Percentiles rank a stretch among this genome's conserved stretches.
phyloP scores from a whole-genome alignment of 2,329 filamentous ascomycete species.

The Monilinia fructigena region DNA sequence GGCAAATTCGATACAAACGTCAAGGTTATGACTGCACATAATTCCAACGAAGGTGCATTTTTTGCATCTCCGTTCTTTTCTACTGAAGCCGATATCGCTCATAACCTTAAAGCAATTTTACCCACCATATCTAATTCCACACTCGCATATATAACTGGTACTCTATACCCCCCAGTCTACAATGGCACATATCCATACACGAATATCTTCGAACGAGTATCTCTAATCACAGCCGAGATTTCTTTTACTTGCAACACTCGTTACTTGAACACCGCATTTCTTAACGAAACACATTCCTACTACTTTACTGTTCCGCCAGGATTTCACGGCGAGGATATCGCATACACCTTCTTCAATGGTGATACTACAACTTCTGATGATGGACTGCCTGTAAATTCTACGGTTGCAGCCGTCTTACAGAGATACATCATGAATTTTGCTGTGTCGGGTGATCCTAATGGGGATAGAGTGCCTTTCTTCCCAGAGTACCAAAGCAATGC shows the following conservation, averaged over 20 bases:
- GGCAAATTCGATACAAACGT: slow-evolving; percentile 48
- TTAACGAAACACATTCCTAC: slow-evolving; percentile 51
- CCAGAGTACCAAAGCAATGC: slow-evolving; percentile 30
- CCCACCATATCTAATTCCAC: slow-evolving; percentile 29
- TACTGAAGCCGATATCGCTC: slow-evolving; percentile 25
- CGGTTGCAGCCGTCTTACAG: slow-evolving; percentile 41
- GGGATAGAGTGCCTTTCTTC: slow-evolving; percentile 29
- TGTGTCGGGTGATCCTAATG: slow-evolving; percentile 39
- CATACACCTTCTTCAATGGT: slow-evolving; percentile 53
- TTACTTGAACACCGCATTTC: slow-evolving; percentile 48
- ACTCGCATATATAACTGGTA: slow-evolving; percentile 43
- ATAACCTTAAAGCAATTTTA: slow-evolving; percentile 25
- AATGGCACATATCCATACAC: slow-evolving; percentile 47
- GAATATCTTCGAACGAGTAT: slow-evolving; percentile 45
- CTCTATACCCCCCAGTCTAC: slow-evolving; percentile 51
- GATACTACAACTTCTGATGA: slow-evolving; percentile 33
- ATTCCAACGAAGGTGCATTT: slow-evolving; percentile 43
- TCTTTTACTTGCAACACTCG: slow-evolving; percentile 53
- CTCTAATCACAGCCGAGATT: slow-evolving; percentile 46
- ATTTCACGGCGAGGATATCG: slow-evolving; percentile 52
- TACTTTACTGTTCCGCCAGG: slow-evolving; percentile 53
- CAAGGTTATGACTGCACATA: slow-evolving; percentile 48
- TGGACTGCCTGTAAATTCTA: slow-evolving; percentile 35
- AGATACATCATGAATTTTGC: slow-evolving; percentile 43
- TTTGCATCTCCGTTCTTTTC: slow-evolving; percentile 37